Conservation (phyloP, 768 basidiomycete species). For the Agaricus blazei region DNA sequence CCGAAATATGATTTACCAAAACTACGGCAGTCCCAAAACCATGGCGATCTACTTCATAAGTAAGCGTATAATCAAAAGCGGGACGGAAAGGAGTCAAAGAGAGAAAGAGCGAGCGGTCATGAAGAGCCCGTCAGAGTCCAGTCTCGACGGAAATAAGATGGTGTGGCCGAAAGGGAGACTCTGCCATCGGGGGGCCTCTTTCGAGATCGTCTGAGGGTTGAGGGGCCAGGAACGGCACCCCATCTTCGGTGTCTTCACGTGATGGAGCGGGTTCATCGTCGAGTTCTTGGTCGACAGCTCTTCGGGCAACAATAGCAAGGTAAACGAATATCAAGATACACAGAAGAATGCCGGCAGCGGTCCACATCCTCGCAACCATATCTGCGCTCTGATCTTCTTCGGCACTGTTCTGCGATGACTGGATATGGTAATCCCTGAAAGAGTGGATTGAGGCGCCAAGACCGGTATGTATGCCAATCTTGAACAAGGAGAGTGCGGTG, state of each 20-base stretch:
- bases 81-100: background rate
- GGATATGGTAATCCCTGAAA: constrained; percentile 63
- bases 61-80: background rate
- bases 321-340: constrained; percentile 77
- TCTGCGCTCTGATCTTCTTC: constrained; percentile 43
- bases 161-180: constrained; percentile 35
- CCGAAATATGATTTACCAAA: background rate
- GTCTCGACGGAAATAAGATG: constrained; percentile 19
- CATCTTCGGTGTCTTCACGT: constrained; percentile 39
- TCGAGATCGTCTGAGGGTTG: constrained; percentile 28
- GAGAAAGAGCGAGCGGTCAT: background rate
- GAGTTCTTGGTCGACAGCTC: constrained; percentile 48
- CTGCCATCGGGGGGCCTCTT: constrained; percentile 39
- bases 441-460: constrained; percentile 83
- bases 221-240: constrained; percentile 45
- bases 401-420: constrained; percentile 19
- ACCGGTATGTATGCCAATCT: constrained; percentile 87
- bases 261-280: constrained; percentile 25
- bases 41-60: constrained; percentile 2
- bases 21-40: constrained; percentile 2
- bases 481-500: constrained; percentile 82
- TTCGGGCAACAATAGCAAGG: constrained; percentile 74
- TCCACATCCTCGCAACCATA: constrained; percentile 52
- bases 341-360: constrained; percentile 62
- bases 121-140: background rate